phyloP scores from a whole-genome alignment of 768 basidiomycete genomes.

The Cystofilobasidium macerans region DNA sequence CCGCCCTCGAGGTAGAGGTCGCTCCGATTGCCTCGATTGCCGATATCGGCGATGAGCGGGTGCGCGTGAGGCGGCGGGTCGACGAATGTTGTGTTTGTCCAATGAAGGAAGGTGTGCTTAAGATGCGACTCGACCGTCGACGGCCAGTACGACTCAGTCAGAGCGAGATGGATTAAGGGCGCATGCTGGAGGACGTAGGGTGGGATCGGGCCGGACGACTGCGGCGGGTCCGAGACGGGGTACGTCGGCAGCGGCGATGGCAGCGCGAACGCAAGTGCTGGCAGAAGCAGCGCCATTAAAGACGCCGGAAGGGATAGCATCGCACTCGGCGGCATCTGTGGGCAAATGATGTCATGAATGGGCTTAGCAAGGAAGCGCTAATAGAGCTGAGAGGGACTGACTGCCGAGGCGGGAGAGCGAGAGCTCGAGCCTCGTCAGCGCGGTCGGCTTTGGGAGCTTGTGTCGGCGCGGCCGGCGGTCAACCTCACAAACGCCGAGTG shows the following conservation, averaged over 20 bases:
- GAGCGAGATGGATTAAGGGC: conserved; percentile 21
- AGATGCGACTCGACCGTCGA: conserved; percentile 21
- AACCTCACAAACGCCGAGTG: too few species aligned
- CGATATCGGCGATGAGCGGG: conserved; percentile 2
- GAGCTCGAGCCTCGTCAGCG: too few species aligned
- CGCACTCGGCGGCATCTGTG: too few species aligned
- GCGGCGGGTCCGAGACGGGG: conserved; percentile 14
- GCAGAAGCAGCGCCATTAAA: too few species aligned
- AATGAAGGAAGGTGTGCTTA: conserved; percentile 2
- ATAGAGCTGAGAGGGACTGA: too few species aligned
- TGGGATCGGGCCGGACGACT: conserved; percentile 21
- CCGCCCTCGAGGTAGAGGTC: conserved; percentile 20
- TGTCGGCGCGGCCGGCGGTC: too few species aligned
- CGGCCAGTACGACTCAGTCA: conserved; percentile 23
- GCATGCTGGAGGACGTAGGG: conserved; percentile 22
- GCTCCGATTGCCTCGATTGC: conserved; percentile 14
- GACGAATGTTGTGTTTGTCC: conserved; percentile 1
- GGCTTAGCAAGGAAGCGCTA: too few species aligned
- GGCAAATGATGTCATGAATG: too few species aligned
- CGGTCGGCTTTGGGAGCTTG: too few species aligned
- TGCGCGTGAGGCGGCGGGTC: neutral
- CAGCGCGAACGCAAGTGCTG: neutral
- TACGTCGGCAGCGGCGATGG: neutral
- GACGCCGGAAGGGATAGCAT: too few species aligned
- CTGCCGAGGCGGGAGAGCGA: too few species aligned